Evolutionary conservation across 1,284 basidiomycete species (phyloP).

Genomic region (Cryptococcus sp.): DNA sequence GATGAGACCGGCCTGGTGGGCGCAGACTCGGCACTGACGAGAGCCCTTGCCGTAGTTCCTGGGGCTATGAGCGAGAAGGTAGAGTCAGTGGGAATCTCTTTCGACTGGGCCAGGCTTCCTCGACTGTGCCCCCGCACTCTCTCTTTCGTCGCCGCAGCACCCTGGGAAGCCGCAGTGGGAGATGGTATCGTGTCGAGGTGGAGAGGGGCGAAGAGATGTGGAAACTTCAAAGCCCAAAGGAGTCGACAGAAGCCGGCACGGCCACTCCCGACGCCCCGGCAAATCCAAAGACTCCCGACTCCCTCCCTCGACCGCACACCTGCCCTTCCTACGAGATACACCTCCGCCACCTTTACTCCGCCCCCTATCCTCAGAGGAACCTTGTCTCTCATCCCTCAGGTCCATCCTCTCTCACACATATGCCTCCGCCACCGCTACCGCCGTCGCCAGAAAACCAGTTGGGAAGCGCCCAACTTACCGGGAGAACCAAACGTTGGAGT

Average conservation of each 20-base stretch:
- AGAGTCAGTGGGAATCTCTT: not conserved
- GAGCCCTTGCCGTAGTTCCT: conserved; percentile 93
- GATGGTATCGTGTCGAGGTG: not conserved
- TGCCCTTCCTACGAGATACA: not conserved
- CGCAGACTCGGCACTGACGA: conserved; percentile 93
- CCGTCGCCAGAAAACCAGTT: no score
- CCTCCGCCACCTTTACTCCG: not conserved
- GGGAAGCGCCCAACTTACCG: conserved; percentile 31
- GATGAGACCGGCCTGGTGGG: conserved; percentile 94
- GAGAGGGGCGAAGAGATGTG: no score
- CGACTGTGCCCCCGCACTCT: not conserved
- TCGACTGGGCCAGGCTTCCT: no score
- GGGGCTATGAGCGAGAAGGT: conserved; percentile 55
- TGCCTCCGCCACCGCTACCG: no score
- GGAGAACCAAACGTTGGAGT: conserved; percentile 53
- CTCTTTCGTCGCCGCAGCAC: not conserved
- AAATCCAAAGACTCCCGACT: not conserved
- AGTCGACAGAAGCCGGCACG: no score
- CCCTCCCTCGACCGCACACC: not conserved
- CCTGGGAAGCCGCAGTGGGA: not conserved
- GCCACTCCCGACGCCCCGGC: not conserved
- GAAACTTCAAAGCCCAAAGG: no score
- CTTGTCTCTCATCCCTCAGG: not conserved
- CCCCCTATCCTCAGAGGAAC: not conserved
- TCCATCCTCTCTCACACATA: no score